phyloP scores from a whole-genome alignment of 495 filamentous ascomycete genomes.

The Thermochaetoides thermophila region DNA sequence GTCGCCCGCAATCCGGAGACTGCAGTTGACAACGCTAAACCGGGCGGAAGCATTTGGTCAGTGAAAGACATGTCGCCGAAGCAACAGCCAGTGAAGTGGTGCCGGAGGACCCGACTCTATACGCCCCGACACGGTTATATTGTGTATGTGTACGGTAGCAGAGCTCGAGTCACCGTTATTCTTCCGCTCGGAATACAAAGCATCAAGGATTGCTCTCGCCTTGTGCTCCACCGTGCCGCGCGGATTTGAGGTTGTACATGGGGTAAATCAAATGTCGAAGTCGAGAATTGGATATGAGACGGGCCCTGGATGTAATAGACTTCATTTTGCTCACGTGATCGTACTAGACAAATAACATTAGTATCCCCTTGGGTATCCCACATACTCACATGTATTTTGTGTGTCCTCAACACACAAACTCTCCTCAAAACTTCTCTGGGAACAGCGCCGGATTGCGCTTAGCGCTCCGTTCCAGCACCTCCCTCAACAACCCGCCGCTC shows the following conservation, averaged over 20 bases:
- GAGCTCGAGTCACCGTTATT: slow-evolving; percentile 9
- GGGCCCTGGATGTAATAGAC: slow-evolving; percentile 1
- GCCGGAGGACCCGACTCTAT: slow-evolving; percentile 4
- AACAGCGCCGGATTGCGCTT: neutral
- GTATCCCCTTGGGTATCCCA: slow-evolving; percentile 7
- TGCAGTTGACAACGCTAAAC: neutral
- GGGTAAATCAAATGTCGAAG: neutral
- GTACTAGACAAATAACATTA: slow-evolving; percentile 5
- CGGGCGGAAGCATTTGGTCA: slow-evolving; percentile 12
- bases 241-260: no score
- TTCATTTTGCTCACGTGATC: slow-evolving; percentile 5
- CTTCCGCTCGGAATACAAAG: slow-evolving; percentile 52
- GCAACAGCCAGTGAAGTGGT: slow-evolving; percentile 2
- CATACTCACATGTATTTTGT: no score
- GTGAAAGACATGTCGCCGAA: slow-evolving; percentile 1
- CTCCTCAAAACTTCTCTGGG: neutral
- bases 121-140: no score
- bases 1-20: slow-evolving; percentile 3
- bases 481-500: neutral
- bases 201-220: slow-evolving; percentile 48
- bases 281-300: neutral
- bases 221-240: slow-evolving; percentile 49
- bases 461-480: slow-evolving; percentile 1
- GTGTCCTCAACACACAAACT: no score
- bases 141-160: neutral